Evolutionary conservation across 495 filamentous ascomycete genomes (phyloP).

Genomic region (Xylaria sp.): DNA sequence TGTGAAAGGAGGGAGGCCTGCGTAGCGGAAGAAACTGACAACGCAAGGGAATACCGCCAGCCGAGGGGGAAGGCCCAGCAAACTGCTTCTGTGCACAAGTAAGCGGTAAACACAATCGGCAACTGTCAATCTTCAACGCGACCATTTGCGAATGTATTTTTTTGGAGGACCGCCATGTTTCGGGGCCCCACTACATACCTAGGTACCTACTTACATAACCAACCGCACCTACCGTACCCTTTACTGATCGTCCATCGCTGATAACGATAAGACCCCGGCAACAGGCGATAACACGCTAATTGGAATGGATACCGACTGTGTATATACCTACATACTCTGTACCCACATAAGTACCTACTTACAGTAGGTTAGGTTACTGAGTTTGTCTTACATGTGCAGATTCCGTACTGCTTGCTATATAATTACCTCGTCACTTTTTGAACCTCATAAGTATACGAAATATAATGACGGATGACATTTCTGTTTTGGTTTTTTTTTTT

Average conservation of each 20-base stretch:
- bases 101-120: background rate
- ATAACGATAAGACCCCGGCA: slow-evolving; percentile 19
- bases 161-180: background rate
- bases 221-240: background rate
- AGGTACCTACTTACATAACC: too few relatives aligned
- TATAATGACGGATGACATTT: background rate
- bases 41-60: background rate
- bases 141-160: slow-evolving; percentile 19
- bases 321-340: too few relatives aligned
- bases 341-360: too few relatives aligned
- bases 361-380: too few relatives aligned
- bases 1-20: background rate
- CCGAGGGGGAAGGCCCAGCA: background rate
- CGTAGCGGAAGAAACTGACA: background rate
- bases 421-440: background rate
- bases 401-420: too few relatives aligned
- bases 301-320: too few relatives aligned
- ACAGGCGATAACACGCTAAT: background rate
- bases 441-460: background rate
- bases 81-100: background rate
- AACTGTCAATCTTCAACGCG: background rate
- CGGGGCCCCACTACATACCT: slow-evolving; percentile 22
- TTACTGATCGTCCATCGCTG: background rate
- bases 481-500: too few relatives aligned
- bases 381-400: too few relatives aligned